Evolutionary conservation across 75 land plant species (phyloP).

Genomic region (Adiantum capillusveneris): DNA sequence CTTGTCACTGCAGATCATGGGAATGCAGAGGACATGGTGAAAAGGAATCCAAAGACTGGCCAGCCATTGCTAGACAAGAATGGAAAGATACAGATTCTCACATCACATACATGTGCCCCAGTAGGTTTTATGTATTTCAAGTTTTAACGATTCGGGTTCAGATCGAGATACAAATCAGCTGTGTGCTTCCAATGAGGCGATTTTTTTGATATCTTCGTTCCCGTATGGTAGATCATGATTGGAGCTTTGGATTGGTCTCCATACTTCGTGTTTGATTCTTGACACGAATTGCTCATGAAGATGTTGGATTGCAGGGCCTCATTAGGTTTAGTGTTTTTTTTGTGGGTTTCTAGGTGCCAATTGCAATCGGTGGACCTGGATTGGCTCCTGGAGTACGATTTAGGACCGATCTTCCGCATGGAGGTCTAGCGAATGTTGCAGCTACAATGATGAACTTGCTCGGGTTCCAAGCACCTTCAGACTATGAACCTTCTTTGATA

Average conservation of each 20-base stretch:
- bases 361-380: conserved; percentile 95
- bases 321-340: too few relatives aligned
- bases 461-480: conserved; percentile 75
- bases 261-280: too few relatives aligned
- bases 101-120: conserved; percentile 88
- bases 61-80: conserved; percentile 61
- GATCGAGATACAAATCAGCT: too few relatives aligned
- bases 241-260: too few relatives aligned
- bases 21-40: conserved; percentile 98
- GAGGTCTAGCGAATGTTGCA: conserved; percentile 93
- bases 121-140: conserved; percentile 37
- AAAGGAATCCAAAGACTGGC: conserved; percentile 76
- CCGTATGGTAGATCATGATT: too few relatives aligned
- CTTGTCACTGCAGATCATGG: conserved; percentile 98
- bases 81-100: conserved; percentile 82
- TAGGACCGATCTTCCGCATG: conserved; percentile 65
- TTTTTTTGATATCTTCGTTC: too few relatives aligned
- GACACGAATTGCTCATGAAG: too few relatives aligned
- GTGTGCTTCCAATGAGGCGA: too few relatives aligned
- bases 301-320: too few relatives aligned
- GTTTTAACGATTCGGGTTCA: too few relatives aligned
- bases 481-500: conserved; percentile 53
- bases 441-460: conserved; percentile 89
- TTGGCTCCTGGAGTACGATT: conserved; percentile 59
- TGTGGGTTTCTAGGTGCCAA: conserved; percentile 68